A percentile compares a stretch with the other conserved stretches of the same genome.
Evolutionary conservation across 768 basidiomycete genomes (phyloP).

Genomic region (Fibroporia radiculosa): DNA sequence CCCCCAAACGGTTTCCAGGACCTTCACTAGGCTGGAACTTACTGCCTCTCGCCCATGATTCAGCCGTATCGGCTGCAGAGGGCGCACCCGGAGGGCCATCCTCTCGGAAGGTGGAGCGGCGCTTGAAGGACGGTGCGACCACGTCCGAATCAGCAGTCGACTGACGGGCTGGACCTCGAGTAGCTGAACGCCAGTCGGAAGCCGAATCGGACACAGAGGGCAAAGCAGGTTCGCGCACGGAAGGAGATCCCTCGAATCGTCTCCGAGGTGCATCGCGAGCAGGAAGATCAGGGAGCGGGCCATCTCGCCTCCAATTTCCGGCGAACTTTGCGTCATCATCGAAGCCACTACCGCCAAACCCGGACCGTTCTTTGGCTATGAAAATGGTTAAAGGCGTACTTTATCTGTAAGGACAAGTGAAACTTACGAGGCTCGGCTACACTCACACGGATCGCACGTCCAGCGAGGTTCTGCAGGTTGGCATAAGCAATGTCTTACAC

Average conservation of each 20-base stretch:
- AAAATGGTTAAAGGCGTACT: slow-evolving; percentile 5
- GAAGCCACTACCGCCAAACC: slow-evolving; percentile 40
- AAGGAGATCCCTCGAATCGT: slow-evolving; percentile 50
- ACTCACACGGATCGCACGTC: slow-evolving; percentile 79
- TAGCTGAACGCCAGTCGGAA: slow-evolving; percentile 67
- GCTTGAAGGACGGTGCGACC: slow-evolving; percentile 39
- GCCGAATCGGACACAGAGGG: slow-evolving; percentile 52
- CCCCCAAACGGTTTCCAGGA: slow-evolving; percentile 37
- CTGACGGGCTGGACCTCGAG: slow-evolving; percentile 28
- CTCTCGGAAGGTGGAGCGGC: slow-evolving; percentile 45
- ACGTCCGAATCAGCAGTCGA: slow-evolving; percentile 33
- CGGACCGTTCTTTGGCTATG: slow-evolving; percentile 69
- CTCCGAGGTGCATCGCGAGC: slow-evolving; percentile 59
- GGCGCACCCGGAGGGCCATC: slow-evolving; percentile 27
- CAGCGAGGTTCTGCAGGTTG: slow-evolving; percentile 50
- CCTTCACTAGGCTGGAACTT: slow-evolving; percentile 55
- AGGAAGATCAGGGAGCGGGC: slow-evolving; percentile 68
- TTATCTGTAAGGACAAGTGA: neutral
- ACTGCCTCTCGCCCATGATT: slow-evolving; percentile 68
- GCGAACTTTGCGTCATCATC: slow-evolving; percentile 81
- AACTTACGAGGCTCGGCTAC: slow-evolving; percentile 94
- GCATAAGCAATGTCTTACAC: no score
- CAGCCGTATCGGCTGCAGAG: slow-evolving; percentile 68
- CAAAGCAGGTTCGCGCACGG: slow-evolving; percentile 30
- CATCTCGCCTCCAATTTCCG: slow-evolving; percentile 79